Base-by-base conservation (phyloP, 1,284 basidiomycete genomes). In the Golubevia pallescens region DNA sequence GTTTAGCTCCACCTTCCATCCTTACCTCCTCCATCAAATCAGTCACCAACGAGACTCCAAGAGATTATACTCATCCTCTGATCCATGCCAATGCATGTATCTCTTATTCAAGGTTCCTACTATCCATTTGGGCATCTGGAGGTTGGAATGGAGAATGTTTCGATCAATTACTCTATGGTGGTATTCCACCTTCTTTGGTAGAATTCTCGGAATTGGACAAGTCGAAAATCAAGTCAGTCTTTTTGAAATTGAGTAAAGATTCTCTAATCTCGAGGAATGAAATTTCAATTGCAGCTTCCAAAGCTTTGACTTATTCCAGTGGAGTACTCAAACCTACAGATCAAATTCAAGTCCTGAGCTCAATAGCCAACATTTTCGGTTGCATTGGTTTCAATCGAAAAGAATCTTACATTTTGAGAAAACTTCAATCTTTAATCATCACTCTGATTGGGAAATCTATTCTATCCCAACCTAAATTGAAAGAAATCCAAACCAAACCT, bases 121-220 rank as follows among this genome's bases (percentile, higher is more conserved):
- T 84, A 10, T 79, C 82, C 0, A 68, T 85, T 13, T 85, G 78
- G 76, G 75, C 81, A 1, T 77, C 71, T 1, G 74, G 71, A 16
- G 82, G 82, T 0, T 85, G 80, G 79, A 84, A 81, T 54, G 79
- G 73, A 57, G 82, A 83, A 57, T 75, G 73, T 24, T 84, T 84
- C 60, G 82, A 85, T 67, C 81, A 83, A 69, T 69, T 85, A 23
- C 61, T 85, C 14, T 81, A 79, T 51, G 82, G 82, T 21, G 82
- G 82, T 21, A 66, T 74, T 2, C 82, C 82, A 19, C 82, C 80
- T 3, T 63, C 75, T 8, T 63, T 84, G 38, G 80, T 70, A 0
- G 73, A 77, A 53, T 65, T 80, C 21, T 77, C 79, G 1, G 54
- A 56, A 21, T 6, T 10, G 6, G 13, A 10, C 6, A 5, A 5